These are phyloP conservation scores for Aspergillus wentii DNA, from an alignment of 495 filamentous ascomycete species.

Conservation along the genomic window DNA sequence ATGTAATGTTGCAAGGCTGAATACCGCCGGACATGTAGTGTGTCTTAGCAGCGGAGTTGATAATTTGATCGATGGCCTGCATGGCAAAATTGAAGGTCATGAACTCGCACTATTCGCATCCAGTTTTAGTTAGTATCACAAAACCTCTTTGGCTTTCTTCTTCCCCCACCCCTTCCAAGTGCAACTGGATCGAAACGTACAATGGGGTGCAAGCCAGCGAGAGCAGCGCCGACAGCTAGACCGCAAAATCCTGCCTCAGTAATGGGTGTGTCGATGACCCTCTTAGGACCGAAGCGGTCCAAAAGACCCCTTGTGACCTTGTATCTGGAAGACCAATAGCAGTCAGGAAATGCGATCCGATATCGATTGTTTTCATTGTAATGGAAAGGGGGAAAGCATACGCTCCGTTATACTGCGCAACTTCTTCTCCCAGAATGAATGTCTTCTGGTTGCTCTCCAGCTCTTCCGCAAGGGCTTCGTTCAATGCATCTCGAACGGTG, in stretches of 20 bases:
- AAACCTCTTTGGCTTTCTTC: no score
- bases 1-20: conserved; percentile 98
- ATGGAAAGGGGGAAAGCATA: conserved; percentile 31
- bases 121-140: no score
- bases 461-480: conserved; percentile 97
- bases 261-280: conserved; percentile 97
- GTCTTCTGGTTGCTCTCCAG: conserved; percentile 91
- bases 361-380: conserved; percentile 11
- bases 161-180: no score
- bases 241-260: conserved; percentile 94
- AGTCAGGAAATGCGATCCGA: conserved; percentile 6
- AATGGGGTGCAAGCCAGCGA: conserved; percentile 89
- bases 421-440: conserved; percentile 94
- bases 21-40: conserved; percentile 99
- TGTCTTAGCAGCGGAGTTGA: conserved; percentile 98
- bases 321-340: conserved; percentile 52
- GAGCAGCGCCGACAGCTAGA: conserved; percentile 87
- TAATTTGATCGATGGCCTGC: conserved; percentile 99
- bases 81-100: conserved; percentile 99
- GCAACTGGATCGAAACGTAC: no score
- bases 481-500: conserved; percentile 93
- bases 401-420: conserved; percentile 99
- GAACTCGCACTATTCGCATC: conserved; percentile 84
- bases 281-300: conserved; percentile 94
- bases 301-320: conserved; percentile 97